These are phyloP conservation scores for Russula abietina DNA, from an alignment of 768 basidiomycete species.

Conservation along the genomic window DNA sequence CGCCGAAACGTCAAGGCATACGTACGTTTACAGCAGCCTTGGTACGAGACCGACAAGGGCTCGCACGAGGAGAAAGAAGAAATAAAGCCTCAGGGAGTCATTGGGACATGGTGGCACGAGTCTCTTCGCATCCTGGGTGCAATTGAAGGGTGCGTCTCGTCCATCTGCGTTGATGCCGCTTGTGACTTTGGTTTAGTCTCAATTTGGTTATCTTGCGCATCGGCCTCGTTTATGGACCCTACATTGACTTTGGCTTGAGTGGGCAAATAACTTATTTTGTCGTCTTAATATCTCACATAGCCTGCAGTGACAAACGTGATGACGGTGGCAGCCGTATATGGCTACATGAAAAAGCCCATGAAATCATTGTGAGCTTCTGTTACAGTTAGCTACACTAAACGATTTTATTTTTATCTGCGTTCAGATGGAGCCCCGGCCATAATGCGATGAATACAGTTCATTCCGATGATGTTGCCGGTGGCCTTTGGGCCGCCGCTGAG, in stretches of 20 bases:
- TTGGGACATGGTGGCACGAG: conserved; percentile 89
- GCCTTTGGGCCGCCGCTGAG: conserved; percentile 64
- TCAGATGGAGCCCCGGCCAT: conserved; percentile 75
- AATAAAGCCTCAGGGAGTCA: conserved; percentile 58
- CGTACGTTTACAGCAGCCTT: conserved; percentile 69
- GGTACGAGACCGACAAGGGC: conserved; percentile 70
- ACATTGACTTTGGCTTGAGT: conserved; percentile 54
- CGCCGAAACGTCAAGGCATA: conserved; percentile 73
- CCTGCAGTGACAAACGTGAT: conserved; percentile 59
- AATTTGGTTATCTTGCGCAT: conserved; percentile 75
- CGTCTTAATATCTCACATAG: background rate
- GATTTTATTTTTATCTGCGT: background rate
- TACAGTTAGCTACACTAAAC: background rate
- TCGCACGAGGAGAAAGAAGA: conserved; percentile 66
- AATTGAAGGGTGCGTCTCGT: conserved; percentile 54
- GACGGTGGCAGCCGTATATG: conserved; percentile 74
- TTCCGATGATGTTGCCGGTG: conserved; percentile 72
- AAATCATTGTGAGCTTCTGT: conserved; percentile 59
- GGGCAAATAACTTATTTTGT: background rate
- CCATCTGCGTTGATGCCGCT: conserved; percentile 2
- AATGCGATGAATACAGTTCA: conserved; percentile 73
- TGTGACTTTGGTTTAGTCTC: conserved; percentile 40
- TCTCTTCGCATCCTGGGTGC: conserved; percentile 66
- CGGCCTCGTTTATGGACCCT: conserved; percentile 77
- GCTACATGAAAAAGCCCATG: conserved; percentile 78